A percentile compares a stretch with the other conserved stretches of the same genome.
phyloP scores from a whole-genome alignment of 2,329 filamentous ascomycete genomes.

The Blastomyces emzantsi region DNA sequence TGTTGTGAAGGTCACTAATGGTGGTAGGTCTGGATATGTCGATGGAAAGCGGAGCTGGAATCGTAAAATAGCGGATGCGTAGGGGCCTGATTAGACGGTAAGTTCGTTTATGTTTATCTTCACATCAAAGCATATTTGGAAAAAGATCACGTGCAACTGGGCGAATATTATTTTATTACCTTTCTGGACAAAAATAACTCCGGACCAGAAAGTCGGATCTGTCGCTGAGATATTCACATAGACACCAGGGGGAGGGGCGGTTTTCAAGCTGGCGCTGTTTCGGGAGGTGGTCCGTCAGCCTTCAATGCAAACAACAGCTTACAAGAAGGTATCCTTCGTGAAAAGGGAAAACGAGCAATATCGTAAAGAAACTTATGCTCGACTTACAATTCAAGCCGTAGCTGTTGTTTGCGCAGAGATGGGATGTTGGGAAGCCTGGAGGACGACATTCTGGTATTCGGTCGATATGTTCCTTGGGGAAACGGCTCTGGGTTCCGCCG shows the following conservation, averaged over 20 bases:
- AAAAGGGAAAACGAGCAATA: background rate
- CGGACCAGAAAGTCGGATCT: constrained; percentile 74
- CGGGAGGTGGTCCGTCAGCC: background rate
- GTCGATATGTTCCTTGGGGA: background rate
- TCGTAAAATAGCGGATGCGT: constrained; percentile 74
- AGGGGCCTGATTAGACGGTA: constrained; percentile 57
- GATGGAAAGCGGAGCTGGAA: constrained; percentile 85
- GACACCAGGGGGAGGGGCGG: constrained; percentile 74
- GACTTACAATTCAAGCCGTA: constrained; percentile 71
- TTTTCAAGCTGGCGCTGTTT: constrained; percentile 65
- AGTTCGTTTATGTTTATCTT: background rate
- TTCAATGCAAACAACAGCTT: constrained; percentile 12
- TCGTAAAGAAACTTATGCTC: background rate
- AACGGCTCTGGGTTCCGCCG: background rate
- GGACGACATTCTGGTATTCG: constrained; percentile 25
- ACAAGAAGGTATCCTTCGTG: background rate
- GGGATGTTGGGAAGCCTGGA: constrained; percentile 33
- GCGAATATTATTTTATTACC: constrained; percentile 45
- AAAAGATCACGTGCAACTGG: background rate
- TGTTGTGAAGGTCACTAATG: constrained; percentile 77
- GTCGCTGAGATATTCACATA: constrained; percentile 78
- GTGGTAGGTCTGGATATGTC: constrained; percentile 68
- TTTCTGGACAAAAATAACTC: constrained; percentile 83
- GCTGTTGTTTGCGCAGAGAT: constrained; percentile 61
- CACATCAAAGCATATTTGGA: background rate